These are phyloP conservation scores for Populus hybrid DNA, from an alignment of 441 rosid species.

Conservation along the genomic window DNA sequence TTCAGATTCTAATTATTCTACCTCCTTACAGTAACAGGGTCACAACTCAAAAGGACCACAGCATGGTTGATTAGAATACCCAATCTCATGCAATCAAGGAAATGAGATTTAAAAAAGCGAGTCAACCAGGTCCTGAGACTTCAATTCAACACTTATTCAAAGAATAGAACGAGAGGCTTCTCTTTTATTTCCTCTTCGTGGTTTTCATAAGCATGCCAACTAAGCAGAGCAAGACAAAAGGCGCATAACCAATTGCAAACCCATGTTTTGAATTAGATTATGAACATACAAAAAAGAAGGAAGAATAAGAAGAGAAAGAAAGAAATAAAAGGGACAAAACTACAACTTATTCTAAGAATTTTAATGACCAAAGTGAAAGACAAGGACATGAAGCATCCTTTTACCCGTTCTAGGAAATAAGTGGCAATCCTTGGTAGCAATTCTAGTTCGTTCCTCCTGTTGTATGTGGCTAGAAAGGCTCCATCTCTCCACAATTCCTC, in stretches of 20 bases:
- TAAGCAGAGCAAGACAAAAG: neutral
- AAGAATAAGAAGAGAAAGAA: neutral
- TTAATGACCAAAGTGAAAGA: neutral
- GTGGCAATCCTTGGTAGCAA: constrained; percentile 72
- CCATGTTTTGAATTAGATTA: neutral
- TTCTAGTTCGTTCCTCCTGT: constrained; percentile 67
- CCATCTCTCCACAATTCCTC: constrained; percentile 85
- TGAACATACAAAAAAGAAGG: neutral
- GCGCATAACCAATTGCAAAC: neutral
- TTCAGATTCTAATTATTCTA: neutral
- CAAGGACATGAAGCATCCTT: constrained; percentile 19
- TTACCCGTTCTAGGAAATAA: constrained; percentile 80
- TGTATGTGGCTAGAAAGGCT: constrained; percentile 79
- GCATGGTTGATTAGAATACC: neutral
- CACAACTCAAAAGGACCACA: neutral
- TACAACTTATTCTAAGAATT: neutral
- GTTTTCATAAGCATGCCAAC: neutral
- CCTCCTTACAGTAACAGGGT: neutral
- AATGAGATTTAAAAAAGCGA: neutral
- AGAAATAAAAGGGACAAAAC: neutral
- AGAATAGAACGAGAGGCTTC: neutral
- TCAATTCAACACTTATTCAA: neutral
- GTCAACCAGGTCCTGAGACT: neutral
- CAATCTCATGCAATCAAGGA: neutral
- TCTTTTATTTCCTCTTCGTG: neutral